Evolutionary conservation across 2,329 filamentous ascomycete genomes (phyloP).

Genomic region (Colletotrichum somersetense): DNA sequence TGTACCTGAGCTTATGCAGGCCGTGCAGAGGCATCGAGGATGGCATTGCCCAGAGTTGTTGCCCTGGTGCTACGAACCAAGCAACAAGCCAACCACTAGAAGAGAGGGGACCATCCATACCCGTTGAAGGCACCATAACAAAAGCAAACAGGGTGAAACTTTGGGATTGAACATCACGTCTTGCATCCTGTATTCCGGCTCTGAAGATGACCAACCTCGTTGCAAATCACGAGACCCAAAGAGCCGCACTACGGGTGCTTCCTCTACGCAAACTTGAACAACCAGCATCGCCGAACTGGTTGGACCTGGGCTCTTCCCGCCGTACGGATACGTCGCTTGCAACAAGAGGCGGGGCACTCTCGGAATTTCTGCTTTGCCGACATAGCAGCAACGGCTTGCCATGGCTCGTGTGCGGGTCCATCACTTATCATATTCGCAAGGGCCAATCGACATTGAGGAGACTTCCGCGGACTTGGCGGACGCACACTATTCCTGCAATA

Average conservation of each 20-base stretch:
- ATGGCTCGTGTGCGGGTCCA: slow-evolving; percentile 16
- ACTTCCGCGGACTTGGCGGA: slow-evolving; percentile 38
- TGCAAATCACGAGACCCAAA: not conserved
- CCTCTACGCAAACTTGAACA: not conserved
- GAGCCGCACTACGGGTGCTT: slow-evolving; percentile 7
- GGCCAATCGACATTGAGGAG: slow-evolving; percentile 22
- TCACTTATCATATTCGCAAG: slow-evolving; percentile 25
- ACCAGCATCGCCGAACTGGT: not conserved
- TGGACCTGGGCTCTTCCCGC: not conserved
- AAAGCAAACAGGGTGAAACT: slow-evolving; percentile 23
- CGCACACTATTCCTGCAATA: slow-evolving; percentile 20
- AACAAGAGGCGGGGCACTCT: not conserved
- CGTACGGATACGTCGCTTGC: not conserved
- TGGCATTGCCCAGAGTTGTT: slow-evolving; percentile 3
- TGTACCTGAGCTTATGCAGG: slow-evolving; percentile 25
- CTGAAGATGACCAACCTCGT: not conserved
- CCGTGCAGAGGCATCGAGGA: slow-evolving; percentile 15
- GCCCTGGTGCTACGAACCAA: slow-evolving; percentile 5
- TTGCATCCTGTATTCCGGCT: too few relatives aligned
- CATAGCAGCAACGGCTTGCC: slow-evolving; percentile 16
- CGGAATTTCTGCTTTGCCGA: slow-evolving; percentile 11
- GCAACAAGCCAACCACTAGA: slow-evolving; percentile 1
- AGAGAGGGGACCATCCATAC: slow-evolving; percentile 13
- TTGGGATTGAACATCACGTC: slow-evolving; percentile 16
- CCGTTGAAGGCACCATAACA: slow-evolving; percentile 12